Conservation (phyloP, 441 rosid species). For the Cnidoscolus chayamansa region DNA sequence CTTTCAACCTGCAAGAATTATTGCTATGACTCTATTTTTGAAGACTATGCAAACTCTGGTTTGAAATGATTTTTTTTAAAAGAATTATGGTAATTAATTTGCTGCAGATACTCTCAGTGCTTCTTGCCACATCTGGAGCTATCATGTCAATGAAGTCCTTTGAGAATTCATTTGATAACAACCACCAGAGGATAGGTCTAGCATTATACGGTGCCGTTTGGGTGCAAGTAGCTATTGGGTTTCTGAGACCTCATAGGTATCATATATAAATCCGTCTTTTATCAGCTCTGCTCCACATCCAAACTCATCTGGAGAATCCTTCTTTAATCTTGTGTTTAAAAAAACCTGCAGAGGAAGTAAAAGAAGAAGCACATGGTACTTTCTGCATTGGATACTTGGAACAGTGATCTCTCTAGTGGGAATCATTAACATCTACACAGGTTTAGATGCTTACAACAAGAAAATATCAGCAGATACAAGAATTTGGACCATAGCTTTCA, state of each 20-base stretch:
- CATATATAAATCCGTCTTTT: too few relatives aligned
- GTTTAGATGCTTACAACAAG: slow-evolving; percentile 58
- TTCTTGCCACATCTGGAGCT: slow-evolving; percentile 74
- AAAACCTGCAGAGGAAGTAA: slow-evolving; percentile 51
- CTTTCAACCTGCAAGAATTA: neutral
- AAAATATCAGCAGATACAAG: slow-evolving; percentile 49
- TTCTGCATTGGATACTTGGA: slow-evolving; percentile 77
- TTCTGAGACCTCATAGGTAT: slow-evolving; percentile 67
- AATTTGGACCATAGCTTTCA: slow-evolving; percentile 68
- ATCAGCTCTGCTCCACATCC: neutral
- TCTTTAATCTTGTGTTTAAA: neutral
- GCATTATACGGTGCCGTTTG: slow-evolving; percentile 71
- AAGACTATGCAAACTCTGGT: neutral
- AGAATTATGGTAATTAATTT: neutral
- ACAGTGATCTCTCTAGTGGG: slow-evolving; percentile 56
- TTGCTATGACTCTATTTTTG: neutral
- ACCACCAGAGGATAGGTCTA: slow-evolving; percentile 76
- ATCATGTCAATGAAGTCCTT: slow-evolving; percentile 64
- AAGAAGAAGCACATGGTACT: slow-evolving; percentile 67
- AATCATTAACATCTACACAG: slow-evolving; percentile 73
- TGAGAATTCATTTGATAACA: slow-evolving; percentile 75
- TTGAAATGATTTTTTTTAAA: too few relatives aligned
- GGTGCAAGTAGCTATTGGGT: slow-evolving; percentile 70
- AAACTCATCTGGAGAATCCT: neutral
- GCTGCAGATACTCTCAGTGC: slow-evolving; percentile 46